Percentiles rank a stretch among this genome's conserved stretches.
phyloP scores from a whole-genome alignment of 306 rosid genomes.

The Medicago truncatula region DNA sequence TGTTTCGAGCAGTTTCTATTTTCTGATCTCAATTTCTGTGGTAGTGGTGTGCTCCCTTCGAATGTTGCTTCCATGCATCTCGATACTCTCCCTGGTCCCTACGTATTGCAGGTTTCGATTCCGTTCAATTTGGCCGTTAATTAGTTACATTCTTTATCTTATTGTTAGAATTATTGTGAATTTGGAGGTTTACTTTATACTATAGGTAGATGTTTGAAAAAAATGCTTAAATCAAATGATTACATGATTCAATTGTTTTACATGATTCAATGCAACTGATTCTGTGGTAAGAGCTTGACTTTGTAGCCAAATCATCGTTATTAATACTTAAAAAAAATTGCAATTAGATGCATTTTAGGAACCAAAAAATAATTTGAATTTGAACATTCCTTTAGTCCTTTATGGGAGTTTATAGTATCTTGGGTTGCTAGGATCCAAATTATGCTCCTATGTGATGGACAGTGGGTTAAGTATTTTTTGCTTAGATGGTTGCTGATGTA shows the following conservation, averaged over 20 bases:
- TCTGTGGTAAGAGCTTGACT: too few relatives aligned
- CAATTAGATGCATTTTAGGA: not conserved
- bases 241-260: not conserved
- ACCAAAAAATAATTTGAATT: not conserved
- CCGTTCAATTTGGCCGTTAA: not conserved
- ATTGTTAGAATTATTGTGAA: not conserved
- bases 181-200: not conserved
- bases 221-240: slow-evolving; percentile 10
- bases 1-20: slow-evolving; percentile 77
- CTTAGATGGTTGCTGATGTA: slow-evolving; percentile 16
- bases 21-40: slow-evolving; percentile 72
- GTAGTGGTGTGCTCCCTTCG: slow-evolving; percentile 72
- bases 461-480: slow-evolving; percentile 24
- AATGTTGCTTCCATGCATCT: slow-evolving; percentile 76
- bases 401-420: not conserved
- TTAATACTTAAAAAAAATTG: not conserved
- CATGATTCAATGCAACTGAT: not conserved
- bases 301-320: too few relatives aligned
- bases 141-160: not conserved
- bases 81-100: slow-evolving; percentile 77
- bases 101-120: slow-evolving; percentile 70
- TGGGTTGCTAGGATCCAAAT: slow-evolving; percentile 2
- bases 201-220: slow-evolving; percentile 1
- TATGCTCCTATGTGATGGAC: slow-evolving; percentile 6
- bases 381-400: not conserved